Base-by-base conservation (phyloP, 2,329 filamentous ascomycete species). In the Colletotrichum falcatum region DNA sequence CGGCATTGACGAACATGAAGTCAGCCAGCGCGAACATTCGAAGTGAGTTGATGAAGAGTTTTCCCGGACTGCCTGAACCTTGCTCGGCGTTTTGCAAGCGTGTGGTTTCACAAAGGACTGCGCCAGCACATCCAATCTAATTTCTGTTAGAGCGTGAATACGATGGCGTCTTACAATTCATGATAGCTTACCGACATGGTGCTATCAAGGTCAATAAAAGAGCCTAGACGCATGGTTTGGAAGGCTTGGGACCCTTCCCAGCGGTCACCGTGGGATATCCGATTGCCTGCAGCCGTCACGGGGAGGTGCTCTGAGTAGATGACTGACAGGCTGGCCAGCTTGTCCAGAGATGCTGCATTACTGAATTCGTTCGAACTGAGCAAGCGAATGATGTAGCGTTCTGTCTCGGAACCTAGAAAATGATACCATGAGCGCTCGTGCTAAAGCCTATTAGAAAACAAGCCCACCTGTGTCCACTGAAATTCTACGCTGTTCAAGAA, bases 51-150 rank as follows among this genome's bases (percentile, higher is more conserved):
- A 54, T 46, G n/a, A 44, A 9, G 77, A n/a, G 6, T 44, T 35
- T 33, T 23, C n/a, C 42, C 28, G 23, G 16, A 14, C 33, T 16
- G 23, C 39, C 33, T 4, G 58, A 14, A 14, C 30, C 30, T 48
- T 26, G 35, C 16, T 30, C 37, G 8, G 14, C 14, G 16, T 58
- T 56, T 7, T 48, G 33, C 14, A 64, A 18, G n/a, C 93, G 89
- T 75, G 94, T 89, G 30, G 98, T 80, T 73, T 97, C 93, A 6
- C 88, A 87, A n/a, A 98, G 81, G 2, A 98, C 82, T 33, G 95
- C 95, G n/a, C 95, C 94, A 33, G 92, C 92, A 80, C 96, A 98
- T 3, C 94, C 93, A 58, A 97, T 84, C 83, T 90, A 49, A 8
- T 0, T 11, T 7, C 0, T 14, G 49, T 63, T 11, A 65, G 61